Base-by-base conservation (phyloP, 179 eudicot genomes). In the Corrigiola litoralis region DNA sequence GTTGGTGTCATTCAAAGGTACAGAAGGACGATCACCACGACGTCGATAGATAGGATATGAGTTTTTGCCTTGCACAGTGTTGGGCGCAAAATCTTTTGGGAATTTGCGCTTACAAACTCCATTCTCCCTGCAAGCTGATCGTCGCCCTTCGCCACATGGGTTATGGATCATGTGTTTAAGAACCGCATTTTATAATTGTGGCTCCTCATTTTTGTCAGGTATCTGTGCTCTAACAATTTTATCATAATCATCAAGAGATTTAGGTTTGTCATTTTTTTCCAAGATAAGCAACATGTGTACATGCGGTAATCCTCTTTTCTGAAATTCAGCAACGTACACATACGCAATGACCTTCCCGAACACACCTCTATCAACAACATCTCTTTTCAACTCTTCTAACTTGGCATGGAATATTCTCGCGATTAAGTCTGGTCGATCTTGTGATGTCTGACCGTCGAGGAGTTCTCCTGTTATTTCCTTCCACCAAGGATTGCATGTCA, bases 401-500 rank as follows among this genome's bases (percentile, higher is more conserved):
- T 54, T 54, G 1, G 23, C 49, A 21, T 25, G 20, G 4, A 59
- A 59, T 59, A 59, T 59, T 5, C 49, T 40, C 21, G 50, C 24
- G 3, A 18, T 7, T 23, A 57, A 34, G 4, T 57, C 31, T 0
- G 31, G 61, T n/a, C 49, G 36, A 41, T 24, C 63, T 23, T 37
- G 33, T 5, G 41, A 5, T 4, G 41, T 55, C 36, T 55, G 60
- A 2, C 60, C 41, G 1, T 8, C 25, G 0, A 55, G 25, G 3
- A 55, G 17, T 12, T 55, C 60, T 31, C n/a, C 24, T 4, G 12
- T 32, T 2, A 55, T 31, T 17, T 55, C 60, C 18, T 55, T 55
- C 60, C 60, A 32, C n/a, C 24, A 7, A 1, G 60, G 40, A n/a
- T 55, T 55, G 13, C 60, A 55, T 32, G 60, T 55, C 60, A 55